Percentiles rank a stretch among this genome's conserved stretches.
phyloP scores from a whole-genome alignment of 1,139 yeast genomes.

The Hyphopichia burtonii region DNA sequence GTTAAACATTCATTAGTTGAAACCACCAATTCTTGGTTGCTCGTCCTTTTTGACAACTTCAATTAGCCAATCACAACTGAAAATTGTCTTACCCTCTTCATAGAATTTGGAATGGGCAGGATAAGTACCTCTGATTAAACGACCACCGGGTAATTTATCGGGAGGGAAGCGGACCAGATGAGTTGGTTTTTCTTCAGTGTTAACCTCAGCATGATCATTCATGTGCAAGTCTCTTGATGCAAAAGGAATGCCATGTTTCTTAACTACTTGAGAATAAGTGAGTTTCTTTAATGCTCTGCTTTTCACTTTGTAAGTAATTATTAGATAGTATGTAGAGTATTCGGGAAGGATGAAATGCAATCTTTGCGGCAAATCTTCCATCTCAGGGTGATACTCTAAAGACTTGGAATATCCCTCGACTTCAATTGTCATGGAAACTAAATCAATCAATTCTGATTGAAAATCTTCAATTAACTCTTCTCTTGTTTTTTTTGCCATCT shows the following conservation, averaged over 20 bases:
- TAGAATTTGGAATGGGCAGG: constrained; percentile 27
- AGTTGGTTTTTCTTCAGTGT: constrained; percentile 28
- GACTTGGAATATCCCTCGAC: constrained; percentile 28
- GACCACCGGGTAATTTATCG: constrained; percentile 44
- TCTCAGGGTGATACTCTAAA: constrained; percentile 21
- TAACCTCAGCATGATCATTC: constrained; percentile 31
- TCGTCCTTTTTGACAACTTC: constrained; percentile 23
- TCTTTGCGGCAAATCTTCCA: constrained; percentile 28
- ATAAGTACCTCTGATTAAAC: constrained; percentile 37
- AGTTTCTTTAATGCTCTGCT: constrained; percentile 31
- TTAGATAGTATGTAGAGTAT: constrained; percentile 33
- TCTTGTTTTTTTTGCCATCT: constrained; percentile 8
- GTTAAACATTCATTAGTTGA: too few relatives aligned
- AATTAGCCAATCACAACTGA: constrained; percentile 27
- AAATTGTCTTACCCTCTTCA: constrained; percentile 25
- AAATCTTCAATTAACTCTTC: constrained; percentile 18
- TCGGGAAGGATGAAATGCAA: constrained; percentile 38
- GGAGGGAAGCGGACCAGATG: constrained; percentile 30
- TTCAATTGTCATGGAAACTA: constrained; percentile 25
- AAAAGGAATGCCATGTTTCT: constrained; percentile 38
- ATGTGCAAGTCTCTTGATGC: constrained; percentile 30
- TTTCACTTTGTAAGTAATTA: constrained; percentile 35
- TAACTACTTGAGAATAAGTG: constrained; percentile 38
- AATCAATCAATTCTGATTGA: constrained; percentile 23
- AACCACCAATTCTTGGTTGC: constrained; percentile 1